These are phyloP conservation scores for Dicorynia guianensis DNA, from an alignment of 306 rosid species.

Conservation along the genomic window DNA sequence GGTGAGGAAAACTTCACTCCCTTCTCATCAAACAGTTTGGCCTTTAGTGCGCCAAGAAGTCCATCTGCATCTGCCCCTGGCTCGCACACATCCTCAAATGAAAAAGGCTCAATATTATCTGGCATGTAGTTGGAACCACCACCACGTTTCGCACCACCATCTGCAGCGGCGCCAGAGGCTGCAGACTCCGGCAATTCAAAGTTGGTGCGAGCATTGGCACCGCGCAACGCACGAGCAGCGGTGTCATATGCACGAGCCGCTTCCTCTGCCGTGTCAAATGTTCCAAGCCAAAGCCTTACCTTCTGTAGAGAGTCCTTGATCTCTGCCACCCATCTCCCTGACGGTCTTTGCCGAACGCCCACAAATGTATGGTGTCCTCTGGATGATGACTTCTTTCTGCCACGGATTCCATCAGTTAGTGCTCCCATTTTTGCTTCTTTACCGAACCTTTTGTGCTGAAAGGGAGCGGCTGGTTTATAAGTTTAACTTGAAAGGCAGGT, in stretches of 20 bases:
- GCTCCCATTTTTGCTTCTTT: slow-evolving; percentile 28
- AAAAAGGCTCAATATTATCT: slow-evolving; percentile 41
- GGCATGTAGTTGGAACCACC: not conserved
- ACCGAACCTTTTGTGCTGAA: not conserved
- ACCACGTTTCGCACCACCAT: not conserved
- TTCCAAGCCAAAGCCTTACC: slow-evolving; percentile 63
- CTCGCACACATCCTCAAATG: slow-evolving; percentile 49
- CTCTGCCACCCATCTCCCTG: slow-evolving; percentile 71
- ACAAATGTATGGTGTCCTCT: slow-evolving; percentile 55
- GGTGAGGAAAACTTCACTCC: slow-evolving; percentile 4
- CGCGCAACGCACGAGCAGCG: slow-evolving; percentile 53
- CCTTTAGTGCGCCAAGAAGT: slow-evolving; percentile 52
- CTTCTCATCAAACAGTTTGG: slow-evolving; percentile 48
- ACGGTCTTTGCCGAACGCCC: slow-evolving; percentile 62
- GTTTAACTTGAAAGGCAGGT: not conserved
- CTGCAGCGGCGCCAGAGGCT: not conserved
- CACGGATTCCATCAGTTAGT: not conserved
- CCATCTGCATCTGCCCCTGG: slow-evolving; percentile 30
- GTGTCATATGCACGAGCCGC: slow-evolving; percentile 55
- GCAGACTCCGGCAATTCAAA: slow-evolving; percentile 43
- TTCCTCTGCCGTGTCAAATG: slow-evolving; percentile 57
- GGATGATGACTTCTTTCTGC: slow-evolving; percentile 45
- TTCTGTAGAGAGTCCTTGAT: slow-evolving; percentile 65
- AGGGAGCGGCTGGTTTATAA: not conserved
- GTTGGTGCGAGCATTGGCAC: slow-evolving; percentile 60